Percentiles rank a stretch among this genome's conserved stretches.
Evolutionary conservation across 2,329 filamentous ascomycete genomes (phyloP).

Genomic region (Cladorrhinum sp.): DNA sequence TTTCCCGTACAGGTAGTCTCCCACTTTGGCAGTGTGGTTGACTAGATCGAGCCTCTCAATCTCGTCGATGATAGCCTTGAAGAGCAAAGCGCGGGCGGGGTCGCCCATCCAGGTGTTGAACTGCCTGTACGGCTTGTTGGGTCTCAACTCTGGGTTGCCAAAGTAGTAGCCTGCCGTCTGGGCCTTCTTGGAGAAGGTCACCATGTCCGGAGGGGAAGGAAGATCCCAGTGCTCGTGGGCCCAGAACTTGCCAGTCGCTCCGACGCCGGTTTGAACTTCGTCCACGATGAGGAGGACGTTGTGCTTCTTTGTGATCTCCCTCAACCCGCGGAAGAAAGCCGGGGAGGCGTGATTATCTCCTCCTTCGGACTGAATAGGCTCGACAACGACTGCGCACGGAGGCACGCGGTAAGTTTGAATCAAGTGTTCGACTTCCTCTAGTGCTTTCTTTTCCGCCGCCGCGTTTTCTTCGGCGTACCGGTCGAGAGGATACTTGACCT

Average conservation of each 20-base stretch:
- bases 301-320: constrained; percentile 73
- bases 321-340: constrained; percentile 80
- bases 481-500: constrained; percentile 82
- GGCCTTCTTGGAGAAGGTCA: constrained; percentile 94
- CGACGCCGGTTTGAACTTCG: constrained; percentile 90
- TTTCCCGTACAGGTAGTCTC: constrained; percentile 72
- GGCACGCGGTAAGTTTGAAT: constrained; percentile 76
- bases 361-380: constrained; percentile 91
- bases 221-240: constrained; percentile 94
- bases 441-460: constrained; percentile 74
- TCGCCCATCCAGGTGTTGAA: constrained; percentile 99
- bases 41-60: constrained; percentile 76
- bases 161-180: constrained; percentile 94
- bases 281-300: constrained; percentile 85
- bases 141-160: constrained; percentile 72
- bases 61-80: constrained; percentile 81
- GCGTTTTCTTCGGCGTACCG: constrained; percentile 76
- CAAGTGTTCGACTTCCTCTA: constrained; percentile 78
- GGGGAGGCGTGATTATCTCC: constrained; percentile 92
- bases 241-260: constrained; percentile 93
- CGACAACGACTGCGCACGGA: constrained; percentile 77
- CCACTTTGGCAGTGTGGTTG: constrained; percentile 70
- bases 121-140: constrained; percentile 91
- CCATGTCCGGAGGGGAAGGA: constrained; percentile 77
- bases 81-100: constrained; percentile 77